Evolutionary conservation across 495 filamentous ascomycete genomes (phyloP), one percentile per base, ranked within the genome.

Genomic region (Poronia punctata): DNA sequence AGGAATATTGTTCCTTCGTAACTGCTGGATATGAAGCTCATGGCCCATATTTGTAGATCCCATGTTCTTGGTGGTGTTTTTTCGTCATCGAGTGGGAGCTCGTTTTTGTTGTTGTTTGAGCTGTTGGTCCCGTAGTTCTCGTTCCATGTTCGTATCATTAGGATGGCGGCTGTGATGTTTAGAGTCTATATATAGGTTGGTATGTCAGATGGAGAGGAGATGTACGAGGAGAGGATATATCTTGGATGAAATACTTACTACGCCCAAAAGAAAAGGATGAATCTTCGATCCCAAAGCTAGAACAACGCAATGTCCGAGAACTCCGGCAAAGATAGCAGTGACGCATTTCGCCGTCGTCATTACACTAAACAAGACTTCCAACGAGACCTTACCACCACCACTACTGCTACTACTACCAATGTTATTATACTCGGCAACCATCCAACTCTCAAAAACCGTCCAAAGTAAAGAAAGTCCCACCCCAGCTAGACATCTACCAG

Each of bases 1-100:
- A 71, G 57, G 40, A 71, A 71, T 50, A 72, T 67, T 0, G 69
- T 64, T 7, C 68, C 67, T 50, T 74, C 68, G 48, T 69, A 72
- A 41, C 57, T 62, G 29, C 61, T 64, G 1, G 66, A 62, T 10
- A 60, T 58, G 17, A 69, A 45, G 11, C 55, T 59, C 11, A 74
- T 52, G 0, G 59, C 56, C 43, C 57, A 53, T 5, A 68, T 45
- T 27, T 56, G 53, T 21, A 48, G 48, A 42, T 71, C 62, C 56
- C 34, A 31, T 21, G 35, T 9, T 7, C 24, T 7, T n/a, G 24
- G 24, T 7, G 26, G 3, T 19, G 11, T 30, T 16, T 17, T 7
- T 29, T 23, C 17, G 12, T 27, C 10, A 27, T 27, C 24, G 24
- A 7, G n/a, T n/a, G 24, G 24, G 7, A n/a, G 24, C 24, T 27